phyloP scores from a whole-genome alignment of 345 rosid genomes.

The Lepidium aucheri region DNA sequence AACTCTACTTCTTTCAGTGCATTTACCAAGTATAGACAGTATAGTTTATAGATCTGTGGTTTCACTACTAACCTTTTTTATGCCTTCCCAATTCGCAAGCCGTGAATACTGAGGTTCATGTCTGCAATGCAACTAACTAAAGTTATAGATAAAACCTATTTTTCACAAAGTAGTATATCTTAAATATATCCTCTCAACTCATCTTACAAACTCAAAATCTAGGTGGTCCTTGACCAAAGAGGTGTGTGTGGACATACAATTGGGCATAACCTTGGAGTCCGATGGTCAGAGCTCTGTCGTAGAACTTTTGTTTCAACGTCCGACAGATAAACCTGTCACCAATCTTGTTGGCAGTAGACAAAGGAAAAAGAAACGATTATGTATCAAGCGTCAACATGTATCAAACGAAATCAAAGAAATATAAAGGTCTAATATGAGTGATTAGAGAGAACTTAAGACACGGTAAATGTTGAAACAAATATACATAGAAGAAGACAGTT shows the following conservation, averaged over 20 bases:
- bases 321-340: slow-evolving; percentile 82
- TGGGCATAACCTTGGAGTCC: slow-evolving; percentile 93
- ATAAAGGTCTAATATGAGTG: not conserved
- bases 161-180: not conserved
- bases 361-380: not conserved
- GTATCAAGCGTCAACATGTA: not conserved
- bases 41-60: not conserved
- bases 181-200: not conserved
- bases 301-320: slow-evolving; percentile 55
- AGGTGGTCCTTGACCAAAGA: slow-evolving; percentile 6
- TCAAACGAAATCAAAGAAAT: not conserved
- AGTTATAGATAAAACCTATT: slow-evolving; percentile 12
- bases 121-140: slow-evolving; percentile 34
- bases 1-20: slow-evolving; percentile 1
- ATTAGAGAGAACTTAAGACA: not conserved
- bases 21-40: not conserved
- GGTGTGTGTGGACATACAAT: slow-evolving; percentile 35
- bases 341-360: slow-evolving; percentile 38
- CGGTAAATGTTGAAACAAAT: not conserved
- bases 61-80: slow-evolving; percentile 50
- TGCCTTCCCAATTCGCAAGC: slow-evolving; percentile 96
- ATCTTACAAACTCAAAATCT: slow-evolving; percentile 8
- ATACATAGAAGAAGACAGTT: not conserved
- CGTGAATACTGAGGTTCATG: slow-evolving; percentile 82
- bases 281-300: slow-evolving; percentile 75